phyloP scores from a whole-genome alignment of 2,329 filamentous ascomycete species.

The Penicillium sp. region DNA sequence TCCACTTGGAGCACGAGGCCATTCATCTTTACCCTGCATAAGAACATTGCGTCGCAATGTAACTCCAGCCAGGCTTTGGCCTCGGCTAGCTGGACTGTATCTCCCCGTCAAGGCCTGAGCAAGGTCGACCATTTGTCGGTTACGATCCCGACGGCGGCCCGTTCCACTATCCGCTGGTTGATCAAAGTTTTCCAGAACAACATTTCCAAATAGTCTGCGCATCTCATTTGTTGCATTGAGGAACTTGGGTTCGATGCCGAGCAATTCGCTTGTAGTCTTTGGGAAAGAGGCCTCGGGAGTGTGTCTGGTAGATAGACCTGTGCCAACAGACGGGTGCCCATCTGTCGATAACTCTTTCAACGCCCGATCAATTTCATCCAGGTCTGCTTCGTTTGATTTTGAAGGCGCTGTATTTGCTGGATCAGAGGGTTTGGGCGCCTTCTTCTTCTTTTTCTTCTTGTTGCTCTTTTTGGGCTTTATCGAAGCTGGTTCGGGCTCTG shows the following conservation, averaged over 20 bases:
- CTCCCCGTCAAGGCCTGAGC: constrained; percentile 56
- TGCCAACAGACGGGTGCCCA: constrained; percentile 20
- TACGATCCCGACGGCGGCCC: constrained; percentile 56
- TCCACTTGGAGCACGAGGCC: constrained; percentile 75
- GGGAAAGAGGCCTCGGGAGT: constrained; percentile 33
- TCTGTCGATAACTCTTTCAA: constrained; percentile 58
- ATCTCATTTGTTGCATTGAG: constrained; percentile 91
- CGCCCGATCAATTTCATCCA: constrained; percentile 67
- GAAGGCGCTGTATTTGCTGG: constrained; percentile 18
- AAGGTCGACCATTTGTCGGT: constrained; percentile 48
- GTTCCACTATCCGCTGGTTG: constrained; percentile 46
- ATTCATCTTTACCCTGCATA: constrained; percentile 80
- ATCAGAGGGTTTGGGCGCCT: constrained; percentile 36
- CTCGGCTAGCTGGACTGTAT: constrained; percentile 54
- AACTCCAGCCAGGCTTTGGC: constrained; percentile 66
- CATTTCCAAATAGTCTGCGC: constrained; percentile 68
- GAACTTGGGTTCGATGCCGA: constrained; percentile 66
- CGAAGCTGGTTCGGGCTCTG: constrained; percentile 20
- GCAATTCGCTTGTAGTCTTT: constrained; percentile 50
- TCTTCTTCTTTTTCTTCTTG: constrained; percentile 62
- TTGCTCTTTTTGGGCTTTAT: constrained; percentile 47
- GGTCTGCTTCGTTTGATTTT: constrained; percentile 30
- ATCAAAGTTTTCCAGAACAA: constrained; percentile 60
- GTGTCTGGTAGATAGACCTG: constrained; percentile 32
- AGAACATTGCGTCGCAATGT: constrained; percentile 77